Evolutionary conservation across 108 stramenopile genomes (phyloP).

Genomic region (Skeletonema marinoi): DNA sequence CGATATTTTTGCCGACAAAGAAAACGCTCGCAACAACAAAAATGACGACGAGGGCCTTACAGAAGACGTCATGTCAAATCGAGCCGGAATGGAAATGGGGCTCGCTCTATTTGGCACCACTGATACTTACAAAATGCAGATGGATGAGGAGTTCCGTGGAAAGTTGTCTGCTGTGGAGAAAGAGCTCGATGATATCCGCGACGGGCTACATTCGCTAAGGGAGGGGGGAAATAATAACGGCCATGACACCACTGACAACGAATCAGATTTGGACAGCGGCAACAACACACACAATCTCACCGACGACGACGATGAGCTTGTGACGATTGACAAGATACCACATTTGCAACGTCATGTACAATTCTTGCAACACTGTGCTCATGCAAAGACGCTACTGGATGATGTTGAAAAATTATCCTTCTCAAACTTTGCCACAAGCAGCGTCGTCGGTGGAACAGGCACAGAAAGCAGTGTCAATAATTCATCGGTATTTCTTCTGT

Average conservation of each 20-base stretch:
- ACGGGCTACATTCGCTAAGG: conserved; percentile 1
- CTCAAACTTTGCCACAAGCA: conserved; percentile 17
- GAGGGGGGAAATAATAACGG: not conserved
- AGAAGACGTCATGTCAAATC: not conserved
- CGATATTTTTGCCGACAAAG: not conserved
- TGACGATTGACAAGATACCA: not conserved
- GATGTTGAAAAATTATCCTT: conserved; percentile 14
- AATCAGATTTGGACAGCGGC: not conserved
- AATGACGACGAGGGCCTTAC: not conserved
- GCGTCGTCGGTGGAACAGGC: not conserved
- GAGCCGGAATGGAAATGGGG: conserved; percentile 35
- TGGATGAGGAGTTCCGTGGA: conserved; percentile 19
- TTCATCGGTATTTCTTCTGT: not conserved
- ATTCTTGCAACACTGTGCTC: conserved; percentile 23
- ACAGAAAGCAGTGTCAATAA: not conserved
- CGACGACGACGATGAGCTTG: not conserved
- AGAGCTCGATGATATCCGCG: conserved; percentile 14
- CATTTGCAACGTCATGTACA: conserved; percentile 3
- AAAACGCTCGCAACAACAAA: not conserved
- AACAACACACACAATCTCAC: not conserved
- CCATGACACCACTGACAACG: not conserved
- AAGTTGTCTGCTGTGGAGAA: conserved; percentile 17
- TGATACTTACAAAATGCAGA: conserved; percentile 10
- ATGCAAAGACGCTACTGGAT: conserved; percentile 15
- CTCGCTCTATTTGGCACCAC: conserved; percentile 45